Evolutionary conservation across 371 early-diverging fungal species (phyloP).

Genomic region (Entomophthora muscae): DNA sequence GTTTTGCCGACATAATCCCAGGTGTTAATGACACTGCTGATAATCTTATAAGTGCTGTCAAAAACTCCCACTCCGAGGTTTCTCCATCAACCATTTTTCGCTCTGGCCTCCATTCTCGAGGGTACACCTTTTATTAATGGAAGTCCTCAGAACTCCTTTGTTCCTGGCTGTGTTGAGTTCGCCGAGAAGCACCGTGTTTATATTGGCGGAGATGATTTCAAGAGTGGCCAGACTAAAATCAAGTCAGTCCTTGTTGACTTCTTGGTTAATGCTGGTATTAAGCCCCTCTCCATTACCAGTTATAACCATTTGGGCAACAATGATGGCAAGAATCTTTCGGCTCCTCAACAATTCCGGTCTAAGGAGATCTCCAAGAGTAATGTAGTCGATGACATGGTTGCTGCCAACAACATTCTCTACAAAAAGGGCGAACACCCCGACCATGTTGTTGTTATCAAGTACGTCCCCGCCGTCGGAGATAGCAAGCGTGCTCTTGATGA

Average conservation of each 20-base stretch:
- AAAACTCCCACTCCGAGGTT: constrained; percentile 62
- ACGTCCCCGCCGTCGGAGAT: constrained; percentile 91
- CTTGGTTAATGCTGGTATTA: constrained; percentile 93
- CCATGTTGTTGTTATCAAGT: constrained; percentile 95
- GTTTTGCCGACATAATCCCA: constrained; percentile 55
- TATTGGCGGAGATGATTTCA: constrained; percentile 97
- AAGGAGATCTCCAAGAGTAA: constrained; percentile 96
- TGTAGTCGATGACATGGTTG: constrained; percentile 97
- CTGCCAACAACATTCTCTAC: constrained; percentile 79
- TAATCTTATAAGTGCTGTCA: constrained; percentile 67
- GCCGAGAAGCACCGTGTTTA: constrained; percentile 74
- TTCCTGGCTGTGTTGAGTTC: constrained; percentile 76
- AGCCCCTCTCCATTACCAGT: constrained; percentile 86
- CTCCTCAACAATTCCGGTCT: constrained; percentile 89
- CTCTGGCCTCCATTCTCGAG: constrained; percentile 89
- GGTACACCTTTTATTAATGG: constrained; percentile 92
- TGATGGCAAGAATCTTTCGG: constrained; percentile 92
- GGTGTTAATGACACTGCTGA: constrained; percentile 93
- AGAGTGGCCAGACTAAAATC: constrained; percentile 96
- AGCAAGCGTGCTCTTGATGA: constrained; percentile 95
- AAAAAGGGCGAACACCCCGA: constrained; percentile 80
- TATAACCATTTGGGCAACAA: constrained; percentile 99
- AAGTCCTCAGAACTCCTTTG: constrained; percentile 95
- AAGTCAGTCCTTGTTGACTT: constrained; percentile 96
- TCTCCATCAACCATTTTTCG: constrained; percentile 94